These are phyloP conservation scores for Phyllostachys edulis DNA, from an alignment of 176 grass and related monocot genomes.

Conservation along the genomic window DNA sequence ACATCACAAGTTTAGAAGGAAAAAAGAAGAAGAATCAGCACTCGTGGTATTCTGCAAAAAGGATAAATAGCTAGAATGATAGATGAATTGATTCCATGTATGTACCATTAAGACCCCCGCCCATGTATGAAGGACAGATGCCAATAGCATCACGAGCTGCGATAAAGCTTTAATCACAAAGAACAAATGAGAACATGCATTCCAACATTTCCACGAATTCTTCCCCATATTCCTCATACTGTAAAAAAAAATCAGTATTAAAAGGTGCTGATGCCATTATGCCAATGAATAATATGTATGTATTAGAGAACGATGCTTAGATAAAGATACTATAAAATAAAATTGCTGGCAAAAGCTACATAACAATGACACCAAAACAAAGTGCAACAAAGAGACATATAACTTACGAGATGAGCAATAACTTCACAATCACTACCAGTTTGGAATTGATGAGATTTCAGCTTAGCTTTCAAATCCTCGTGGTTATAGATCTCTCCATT, in stretches of 20 bases:
- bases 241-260: constrained; percentile 31
- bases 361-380: neutral
- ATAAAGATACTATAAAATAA: neutral
- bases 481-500: constrained; percentile 99
- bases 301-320: neutral
- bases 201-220: constrained; percentile 96
- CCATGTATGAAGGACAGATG: constrained; percentile 94
- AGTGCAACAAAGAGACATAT: constrained; percentile 7
- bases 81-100: constrained; percentile 8
- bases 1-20: neutral
- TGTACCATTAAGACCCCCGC: constrained; percentile 98
- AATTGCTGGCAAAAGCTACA: constrained; percentile 1
- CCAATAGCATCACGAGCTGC: constrained; percentile 97
- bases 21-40: neutral
- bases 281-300: neutral
- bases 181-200: constrained; percentile 97
- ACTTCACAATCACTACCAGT: constrained; percentile 97
- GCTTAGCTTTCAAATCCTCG: constrained; percentile 72
- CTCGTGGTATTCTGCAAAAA: neutral
- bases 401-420: constrained; percentile 92
- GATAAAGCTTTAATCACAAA: constrained; percentile 98
- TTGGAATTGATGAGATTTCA: constrained; percentile 82
- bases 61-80: neutral
- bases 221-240: constrained; percentile 99
- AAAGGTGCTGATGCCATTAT: constrained; percentile 4